Base-by-base conservation (phyloP, 176 grass and related monocot genomes). In the Carex kokanica region DNA sequence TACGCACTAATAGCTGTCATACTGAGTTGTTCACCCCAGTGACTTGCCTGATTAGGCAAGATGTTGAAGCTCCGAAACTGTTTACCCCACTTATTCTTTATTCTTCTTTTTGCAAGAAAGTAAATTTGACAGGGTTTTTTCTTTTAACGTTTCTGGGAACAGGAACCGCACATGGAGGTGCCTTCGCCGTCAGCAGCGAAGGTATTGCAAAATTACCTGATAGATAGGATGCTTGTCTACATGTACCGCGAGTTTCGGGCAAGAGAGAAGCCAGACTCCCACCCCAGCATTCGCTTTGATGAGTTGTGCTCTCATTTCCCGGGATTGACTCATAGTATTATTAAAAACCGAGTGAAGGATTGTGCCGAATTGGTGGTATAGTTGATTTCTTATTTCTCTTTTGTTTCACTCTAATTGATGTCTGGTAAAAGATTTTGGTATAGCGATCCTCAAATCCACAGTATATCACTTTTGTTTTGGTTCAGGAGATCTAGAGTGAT, bases 111-210 rank as follows among this genome's bases (percentile, higher is more conserved):
- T 25, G 12, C 21, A 77, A 29, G 21, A 55, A 55, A 29, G 24
- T 18, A 77, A 38, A 61, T 31, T n/a, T 81, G 55, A 64, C 55
- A 18, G 24, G 43, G 20, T 75, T 64, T 68, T 77, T 58, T 51
- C 60, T 75, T 41, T 68, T 87, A 83, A 78, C 4, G 67, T 69
- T 70, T 84, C 15, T 86, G 62, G 40, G 88, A 75, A 41, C 89
- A 98, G 95, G 92, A 98, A 79, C 95, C 95, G 69, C 95, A 95
- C 75, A 93, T 98, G 95, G 95, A 98, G 87, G 92, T 93, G 74
- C 84, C 89, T 87, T 86, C 88, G 51, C 92, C 95, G 56, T 31
- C 40, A 17, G 89, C 82, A 51, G 81, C 90, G 54, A 98, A 98
- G 74, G 91, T 75, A 82, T 18, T 91, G 52, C 91, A 91, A 86